A percentile compares a stretch with the other conserved stretches of the same genome.
These are phyloP conservation scores for Trifolium repens DNA, from an alignment of 306 rosid genomes.

Conservation along the genomic window DNA sequence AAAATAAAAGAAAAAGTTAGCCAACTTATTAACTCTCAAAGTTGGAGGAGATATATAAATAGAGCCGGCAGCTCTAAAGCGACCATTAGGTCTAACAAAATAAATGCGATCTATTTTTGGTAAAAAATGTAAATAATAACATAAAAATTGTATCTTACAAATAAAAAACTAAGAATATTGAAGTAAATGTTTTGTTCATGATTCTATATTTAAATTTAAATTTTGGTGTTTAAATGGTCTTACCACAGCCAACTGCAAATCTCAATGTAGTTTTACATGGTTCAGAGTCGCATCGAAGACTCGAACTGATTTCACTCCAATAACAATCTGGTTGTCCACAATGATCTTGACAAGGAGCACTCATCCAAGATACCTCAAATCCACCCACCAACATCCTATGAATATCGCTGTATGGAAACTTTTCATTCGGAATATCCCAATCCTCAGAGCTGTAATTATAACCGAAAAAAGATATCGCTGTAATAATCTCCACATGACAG, in stretches of 20 bases:
- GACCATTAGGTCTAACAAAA: too few relatives aligned
- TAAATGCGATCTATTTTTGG: too few relatives aligned
- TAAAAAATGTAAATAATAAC: too few relatives aligned
- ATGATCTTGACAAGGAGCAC: not conserved
- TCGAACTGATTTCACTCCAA: not conserved
- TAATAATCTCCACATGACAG: not conserved
- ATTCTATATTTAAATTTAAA: too few relatives aligned
- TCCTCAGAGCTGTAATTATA: not conserved
- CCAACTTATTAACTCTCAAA: too few relatives aligned
- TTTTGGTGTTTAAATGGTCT: not conserved
- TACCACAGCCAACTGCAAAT: not conserved
- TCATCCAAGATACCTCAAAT: conserved; percentile 35
- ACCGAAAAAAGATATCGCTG: not conserved
- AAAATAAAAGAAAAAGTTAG: too few relatives aligned
- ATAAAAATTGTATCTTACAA: too few relatives aligned
- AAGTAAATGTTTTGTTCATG: too few relatives aligned
- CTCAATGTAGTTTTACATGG: not conserved
- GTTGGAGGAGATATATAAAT: too few relatives aligned
- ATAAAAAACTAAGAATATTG: too few relatives aligned
- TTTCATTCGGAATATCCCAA: not conserved
- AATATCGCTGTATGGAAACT: conserved; percentile 1
- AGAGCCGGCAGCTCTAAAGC: too few relatives aligned
- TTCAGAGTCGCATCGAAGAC: not conserved
- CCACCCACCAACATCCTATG: conserved; percentile 17
- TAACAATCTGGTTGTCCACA: not conserved